Base-by-base conservation (phyloP, 2,329 filamentous ascomycete species). In the Chaetomium globosum region DNA sequence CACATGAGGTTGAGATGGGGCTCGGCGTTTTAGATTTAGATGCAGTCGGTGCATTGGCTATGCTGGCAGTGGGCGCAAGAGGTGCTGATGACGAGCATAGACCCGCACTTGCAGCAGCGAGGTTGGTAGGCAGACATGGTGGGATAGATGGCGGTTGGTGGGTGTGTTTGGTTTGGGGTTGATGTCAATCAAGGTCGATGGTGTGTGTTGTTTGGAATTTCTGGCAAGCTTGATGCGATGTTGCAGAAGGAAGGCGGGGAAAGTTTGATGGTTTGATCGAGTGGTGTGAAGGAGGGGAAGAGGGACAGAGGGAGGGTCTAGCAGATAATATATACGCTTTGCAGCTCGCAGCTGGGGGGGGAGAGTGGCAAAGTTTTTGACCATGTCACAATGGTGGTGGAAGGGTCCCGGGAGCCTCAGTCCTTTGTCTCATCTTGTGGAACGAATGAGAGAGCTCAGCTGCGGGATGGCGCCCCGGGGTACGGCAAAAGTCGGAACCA, bases 21-120 rank as follows among this genome's bases (percentile, higher is more conserved):
- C 19, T 36, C 12, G 54, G 3, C 9, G 28, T 33, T 46, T 16
- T 21, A 1, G 10, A 16, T 33, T 62, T 62, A 78, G 60, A 77
- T 73, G 75, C 82, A 85, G 65, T 80, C 74, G 66, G 69, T 73
- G 80, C 82, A 85, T 72, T 83, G 80, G 69, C 77, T 74, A 77
- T 85, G 82, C 59, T 77, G 76, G 73, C 82, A 85, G 72, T 78
- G 76, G 67, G 75, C 77, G 79, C 82, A 85, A 60, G 77, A 80
- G 74, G 77, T 82, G 80, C 81, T 84, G 77, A 85, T 85, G 77
- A 84, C 82, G 70, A 85, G 83, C 76, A 84, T 82, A 76, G 79
- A 76, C 71, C 80, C 80, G 77, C 82, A 85, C 72, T 83, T 75
- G 80, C 82, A 84, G 80, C 83, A 85, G 76, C 82, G 82, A 71